phyloP scores from a whole-genome alignment of 2,329 filamentous ascomycete species.

The Fusarium foetens region DNA sequence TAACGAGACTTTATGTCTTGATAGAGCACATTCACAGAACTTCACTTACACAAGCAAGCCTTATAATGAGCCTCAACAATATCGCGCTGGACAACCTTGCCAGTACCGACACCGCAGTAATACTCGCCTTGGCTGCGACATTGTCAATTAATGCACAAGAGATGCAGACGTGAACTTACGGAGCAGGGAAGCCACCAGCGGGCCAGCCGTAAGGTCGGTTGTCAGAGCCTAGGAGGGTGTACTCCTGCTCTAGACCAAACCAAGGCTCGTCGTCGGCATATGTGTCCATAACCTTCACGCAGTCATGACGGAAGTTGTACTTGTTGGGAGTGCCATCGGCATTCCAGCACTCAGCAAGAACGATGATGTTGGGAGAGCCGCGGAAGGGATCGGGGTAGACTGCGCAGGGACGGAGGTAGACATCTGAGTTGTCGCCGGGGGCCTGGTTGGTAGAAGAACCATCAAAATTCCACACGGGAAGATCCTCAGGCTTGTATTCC shows the following conservation, averaged over 20 bases:
- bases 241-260: conserved; percentile 99
- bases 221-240: conserved; percentile 79
- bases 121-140: conserved; percentile 51
- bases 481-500: conserved; percentile 61
- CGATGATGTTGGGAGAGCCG: conserved; percentile 88
- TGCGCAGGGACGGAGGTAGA: conserved; percentile 92
- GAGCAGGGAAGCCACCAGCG: conserved; percentile 83
- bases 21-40: neutral
- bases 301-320: conserved; percentile 97
- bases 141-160: conserved; percentile 21
- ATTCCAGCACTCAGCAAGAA: conserved; percentile 95
- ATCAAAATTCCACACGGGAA: conserved; percentile 67
- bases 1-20: neutral
- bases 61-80: conserved; percentile 80
- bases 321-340: conserved; percentile 95
- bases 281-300: conserved; percentile 87
- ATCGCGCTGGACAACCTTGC: conserved; percentile 97
- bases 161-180: conserved; percentile 50
- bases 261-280: conserved; percentile 87
- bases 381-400: conserved; percentile 95
- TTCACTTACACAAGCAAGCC: conserved; percentile 70
- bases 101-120: conserved; percentile 91
- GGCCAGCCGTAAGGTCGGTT: conserved; percentile 86
- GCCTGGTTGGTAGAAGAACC: conserved; percentile 94
- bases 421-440: conserved; percentile 94